Evolutionary conservation across 306 rosid species (phyloP).

Genomic region (Trichosanthes truncata): DNA sequence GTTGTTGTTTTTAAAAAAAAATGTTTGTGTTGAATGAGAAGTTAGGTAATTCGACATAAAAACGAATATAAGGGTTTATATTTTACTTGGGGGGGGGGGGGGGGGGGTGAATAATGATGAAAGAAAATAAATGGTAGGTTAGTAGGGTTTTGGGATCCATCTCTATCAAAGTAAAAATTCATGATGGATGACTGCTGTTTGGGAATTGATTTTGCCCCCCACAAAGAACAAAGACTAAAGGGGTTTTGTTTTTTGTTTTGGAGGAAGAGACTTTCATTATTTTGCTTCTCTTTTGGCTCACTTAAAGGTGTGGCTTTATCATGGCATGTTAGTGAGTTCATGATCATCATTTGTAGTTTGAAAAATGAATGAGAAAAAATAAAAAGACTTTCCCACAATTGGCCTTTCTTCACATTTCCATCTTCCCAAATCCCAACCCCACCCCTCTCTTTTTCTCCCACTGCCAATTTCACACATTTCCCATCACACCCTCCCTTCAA

Average conservation of each 20-base stretch:
- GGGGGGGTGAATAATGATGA: not conserved
- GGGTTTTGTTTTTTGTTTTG: conserved; percentile 16
- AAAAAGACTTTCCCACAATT: conserved; percentile 16
- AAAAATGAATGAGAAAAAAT: conserved; percentile 3
- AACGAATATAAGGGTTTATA: too few species aligned
- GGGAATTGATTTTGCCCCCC: conserved; percentile 83
- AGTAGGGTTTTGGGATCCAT: conserved; percentile 37
- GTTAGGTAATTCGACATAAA: too few species aligned
- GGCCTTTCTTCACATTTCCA: not conserved
- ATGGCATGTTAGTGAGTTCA: conserved; percentile 77
- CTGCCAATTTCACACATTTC: not conserved
- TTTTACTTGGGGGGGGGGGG: too few species aligned
- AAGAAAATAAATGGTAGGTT: conserved; percentile 15
- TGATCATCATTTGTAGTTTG: conserved; percentile 78
- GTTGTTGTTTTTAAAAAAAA: too few species aligned
- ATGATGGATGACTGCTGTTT: conserved; percentile 60
- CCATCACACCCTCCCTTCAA: not conserved
- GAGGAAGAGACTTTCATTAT: conserved; percentile 33
- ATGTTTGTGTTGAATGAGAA: too few species aligned
- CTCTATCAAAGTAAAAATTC: conserved; percentile 47
- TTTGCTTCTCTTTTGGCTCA: conserved; percentile 63
- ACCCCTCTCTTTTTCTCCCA: not conserved
- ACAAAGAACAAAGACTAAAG: conserved; percentile 47
- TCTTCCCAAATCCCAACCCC: too few species aligned
- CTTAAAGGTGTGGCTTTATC: conserved; percentile 53